phyloP scores from a whole-genome alignment of 768 basidiomycete species.

The Lactifluus echinatus region DNA sequence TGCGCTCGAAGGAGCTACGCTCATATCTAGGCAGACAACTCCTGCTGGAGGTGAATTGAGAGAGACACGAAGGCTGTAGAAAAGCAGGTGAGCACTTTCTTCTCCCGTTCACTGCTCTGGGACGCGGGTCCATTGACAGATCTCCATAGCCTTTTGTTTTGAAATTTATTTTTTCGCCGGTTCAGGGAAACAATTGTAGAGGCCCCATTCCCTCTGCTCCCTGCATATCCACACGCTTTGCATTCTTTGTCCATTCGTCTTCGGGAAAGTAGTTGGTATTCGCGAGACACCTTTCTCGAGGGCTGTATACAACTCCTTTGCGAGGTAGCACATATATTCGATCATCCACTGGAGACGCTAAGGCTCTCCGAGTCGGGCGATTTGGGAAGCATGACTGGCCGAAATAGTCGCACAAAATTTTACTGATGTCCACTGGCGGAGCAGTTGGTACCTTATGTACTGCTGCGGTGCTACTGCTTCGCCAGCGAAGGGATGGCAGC shows the following conservation, averaged over 20 bases:
- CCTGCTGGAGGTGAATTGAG: conserved; percentile 72
- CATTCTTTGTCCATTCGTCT: conserved; percentile 56
- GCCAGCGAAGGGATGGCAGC: conserved; percentile 79
- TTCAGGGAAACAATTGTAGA: conserved; percentile 82
- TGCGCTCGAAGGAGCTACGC: conserved; percentile 66
- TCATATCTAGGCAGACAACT: conserved; percentile 75
- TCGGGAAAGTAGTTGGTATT: too few relatives aligned
- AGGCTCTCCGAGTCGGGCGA: conserved; percentile 42
- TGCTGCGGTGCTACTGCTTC: conserved; percentile 72
- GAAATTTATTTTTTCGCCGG: too few relatives aligned
- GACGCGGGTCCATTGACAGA: not conserved
- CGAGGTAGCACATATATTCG: conserved; percentile 77
- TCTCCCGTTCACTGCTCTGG: not conserved
- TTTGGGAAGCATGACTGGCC: conserved; percentile 69
- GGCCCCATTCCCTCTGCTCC: conserved; percentile 55
- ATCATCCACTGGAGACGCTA: conserved; percentile 67
- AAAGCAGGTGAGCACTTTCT: conserved; percentile 60
- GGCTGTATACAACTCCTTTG: conserved; percentile 46
- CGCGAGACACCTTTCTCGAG: conserved; percentile 41
- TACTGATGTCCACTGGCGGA: conserved; percentile 37
- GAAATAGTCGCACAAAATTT: conserved; percentile 36
- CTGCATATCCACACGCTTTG: conserved; percentile 55
- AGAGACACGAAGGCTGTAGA: conserved; percentile 50
- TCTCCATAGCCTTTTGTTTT: too few relatives aligned
- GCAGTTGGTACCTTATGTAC: conserved; percentile 66